A percentile compares a stretch with the other conserved stretches of the same genome.
phyloP scores from a whole-genome alignment of 768 basidiomycete genomes.

The Neoboletus magnificus region DNA sequence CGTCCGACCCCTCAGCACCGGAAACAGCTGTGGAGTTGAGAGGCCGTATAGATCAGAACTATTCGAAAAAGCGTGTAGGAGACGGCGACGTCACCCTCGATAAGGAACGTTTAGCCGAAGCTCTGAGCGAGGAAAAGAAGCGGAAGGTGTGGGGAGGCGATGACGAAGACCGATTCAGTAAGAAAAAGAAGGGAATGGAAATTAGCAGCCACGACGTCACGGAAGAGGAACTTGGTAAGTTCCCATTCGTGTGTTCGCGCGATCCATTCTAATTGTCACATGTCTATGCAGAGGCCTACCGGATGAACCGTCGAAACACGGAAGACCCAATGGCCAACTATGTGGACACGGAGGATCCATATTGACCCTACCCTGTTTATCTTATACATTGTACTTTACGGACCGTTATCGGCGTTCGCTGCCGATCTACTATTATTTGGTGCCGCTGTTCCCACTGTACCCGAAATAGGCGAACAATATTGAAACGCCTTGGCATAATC shows the following conservation, averaged over 20 bases:
- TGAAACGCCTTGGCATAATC: conserved; percentile 11
- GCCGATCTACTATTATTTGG: conserved; percentile 3
- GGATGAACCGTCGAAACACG: conserved; percentile 62
- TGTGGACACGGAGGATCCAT: conserved; percentile 52
- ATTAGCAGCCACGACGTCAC: conserved; percentile 74
- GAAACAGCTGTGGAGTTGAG: conserved; percentile 29
- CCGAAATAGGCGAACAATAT: conserved; percentile 22
- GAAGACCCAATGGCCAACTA: conserved; percentile 96
- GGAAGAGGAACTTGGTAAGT: conserved; percentile 80
- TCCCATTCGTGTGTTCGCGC: neutral
- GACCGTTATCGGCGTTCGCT: neutral
- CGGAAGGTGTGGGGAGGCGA: conserved; percentile 60
- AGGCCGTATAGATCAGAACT: conserved; percentile 61
- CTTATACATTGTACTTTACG: neutral
- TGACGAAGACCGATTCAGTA: conserved; percentile 50
- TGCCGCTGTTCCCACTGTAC: conserved; percentile 13
- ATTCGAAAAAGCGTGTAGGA: conserved; percentile 74
- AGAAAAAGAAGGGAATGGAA: conserved; percentile 54
- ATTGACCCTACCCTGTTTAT: conserved; percentile 1
- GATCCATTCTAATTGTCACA: conserved; percentile 6
- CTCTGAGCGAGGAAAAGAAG: conserved; percentile 78
- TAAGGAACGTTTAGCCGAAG: conserved; percentile 61
- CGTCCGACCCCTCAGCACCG: conserved; percentile 29
- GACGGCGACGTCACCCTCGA: conserved; percentile 81
- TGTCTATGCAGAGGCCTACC: conserved; percentile 74